phyloP scores from a whole-genome alignment of 805 yeast species.

The Hemisphaericaspora nanyangensis region DNA sequence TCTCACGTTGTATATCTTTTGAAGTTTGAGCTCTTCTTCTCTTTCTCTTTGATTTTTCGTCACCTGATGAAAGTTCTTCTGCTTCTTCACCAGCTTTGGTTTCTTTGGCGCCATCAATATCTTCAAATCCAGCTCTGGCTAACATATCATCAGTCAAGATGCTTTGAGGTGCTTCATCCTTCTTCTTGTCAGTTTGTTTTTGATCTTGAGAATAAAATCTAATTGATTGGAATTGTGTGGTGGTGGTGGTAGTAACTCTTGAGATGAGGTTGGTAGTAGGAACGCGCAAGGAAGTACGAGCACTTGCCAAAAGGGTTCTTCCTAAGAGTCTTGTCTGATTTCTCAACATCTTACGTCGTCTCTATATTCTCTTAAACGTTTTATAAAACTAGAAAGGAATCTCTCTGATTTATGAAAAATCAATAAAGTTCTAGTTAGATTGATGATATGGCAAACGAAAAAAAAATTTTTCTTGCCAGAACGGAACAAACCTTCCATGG shows the following conservation, averaged over 20 bases:
- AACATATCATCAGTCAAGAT: conserved; percentile 78
- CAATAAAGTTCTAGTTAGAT: no score
- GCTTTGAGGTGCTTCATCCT: conserved; percentile 7
- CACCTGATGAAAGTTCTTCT: conserved; percentile 12
- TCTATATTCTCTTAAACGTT: neutral
- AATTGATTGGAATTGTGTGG: neutral
- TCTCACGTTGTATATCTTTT: conserved; percentile 78
- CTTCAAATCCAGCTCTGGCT: conserved; percentile 80
- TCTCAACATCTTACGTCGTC: conserved; percentile 8
- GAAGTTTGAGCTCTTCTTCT: conserved; percentile 59
- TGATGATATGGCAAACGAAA: no score
- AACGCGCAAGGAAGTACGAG: neutral
- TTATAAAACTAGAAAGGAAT: no score
- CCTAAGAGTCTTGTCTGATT: conserved; percentile 6
- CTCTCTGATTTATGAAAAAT: no score
- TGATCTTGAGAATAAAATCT: conserved; percentile 6
- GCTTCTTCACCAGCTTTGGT: conserved; percentile 8
- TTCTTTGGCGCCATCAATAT: conserved; percentile 15
- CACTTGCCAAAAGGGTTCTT: neutral
- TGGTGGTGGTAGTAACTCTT: neutral
- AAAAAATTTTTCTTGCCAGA: no score
- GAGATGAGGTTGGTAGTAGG: neutral
- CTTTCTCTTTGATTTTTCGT: conserved; percentile 21
- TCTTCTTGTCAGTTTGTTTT: conserved; percentile 17
- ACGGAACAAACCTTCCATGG: no score